phyloP scores from a whole-genome alignment of 2,329 filamentous ascomycete genomes.

The Didymella exigua region DNA sequence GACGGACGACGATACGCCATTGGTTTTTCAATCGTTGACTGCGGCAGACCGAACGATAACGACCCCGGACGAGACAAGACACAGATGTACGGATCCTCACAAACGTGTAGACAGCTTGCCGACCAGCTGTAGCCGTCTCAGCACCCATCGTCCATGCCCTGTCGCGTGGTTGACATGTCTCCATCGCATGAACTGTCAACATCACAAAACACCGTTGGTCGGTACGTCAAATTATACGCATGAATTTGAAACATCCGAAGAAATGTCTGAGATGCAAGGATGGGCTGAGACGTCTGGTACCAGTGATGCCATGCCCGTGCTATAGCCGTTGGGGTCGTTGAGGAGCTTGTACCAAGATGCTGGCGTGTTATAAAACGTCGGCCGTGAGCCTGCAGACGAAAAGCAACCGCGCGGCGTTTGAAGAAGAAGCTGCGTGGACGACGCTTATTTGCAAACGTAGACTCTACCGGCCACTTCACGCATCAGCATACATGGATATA shows the following conservation, averaged over 20 bases:
- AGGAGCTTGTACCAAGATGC: constrained; percentile 4
- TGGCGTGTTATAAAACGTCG: constrained; percentile 2
- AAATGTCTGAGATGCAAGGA: constrained; percentile 8
- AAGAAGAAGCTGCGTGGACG: not conserved
- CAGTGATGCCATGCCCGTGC: constrained; percentile 9
- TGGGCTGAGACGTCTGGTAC: constrained; percentile 4
- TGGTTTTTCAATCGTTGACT: not conserved
- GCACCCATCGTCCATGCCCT: constrained; percentile 7
- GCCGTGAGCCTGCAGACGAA: constrained; percentile 3
- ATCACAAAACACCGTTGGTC: constrained; percentile 8
- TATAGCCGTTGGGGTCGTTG: constrained; percentile 10
- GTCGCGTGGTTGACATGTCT: constrained; percentile 14
- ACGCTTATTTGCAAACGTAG: not conserved
- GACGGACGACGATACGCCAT: not conserved
- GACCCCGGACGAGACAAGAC: constrained; percentile 5
- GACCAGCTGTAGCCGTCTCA: constrained; percentile 12
- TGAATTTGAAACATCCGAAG: constrained; percentile 16
- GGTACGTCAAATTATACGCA: constrained; percentile 3
- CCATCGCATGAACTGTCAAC: constrained; percentile 17
- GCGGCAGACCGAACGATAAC: constrained; percentile 2
- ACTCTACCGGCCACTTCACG: too few species aligned
- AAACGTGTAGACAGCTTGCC: constrained; percentile 10
- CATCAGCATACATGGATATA: too few species aligned
- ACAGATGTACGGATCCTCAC: constrained; percentile 9
- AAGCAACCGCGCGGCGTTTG: not conserved